Evolutionary conservation across 2,329 filamentous ascomycete species (phyloP).

Genomic region (Bisporella sp.): DNA sequence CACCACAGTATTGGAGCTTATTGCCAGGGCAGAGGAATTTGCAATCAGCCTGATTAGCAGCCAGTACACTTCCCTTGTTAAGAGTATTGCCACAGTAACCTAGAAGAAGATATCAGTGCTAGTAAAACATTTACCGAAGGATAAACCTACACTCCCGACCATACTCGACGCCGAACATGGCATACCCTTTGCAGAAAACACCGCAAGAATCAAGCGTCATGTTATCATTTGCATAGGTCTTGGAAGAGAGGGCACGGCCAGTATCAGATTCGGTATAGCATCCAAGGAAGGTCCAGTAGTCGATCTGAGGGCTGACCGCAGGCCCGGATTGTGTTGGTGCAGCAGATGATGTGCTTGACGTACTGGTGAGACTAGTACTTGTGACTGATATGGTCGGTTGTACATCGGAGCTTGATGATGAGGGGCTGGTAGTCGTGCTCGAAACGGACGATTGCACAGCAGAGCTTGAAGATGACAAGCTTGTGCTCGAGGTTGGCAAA

Average conservation of each 20-base stretch:
- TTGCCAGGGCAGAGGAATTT: conserved; percentile 17
- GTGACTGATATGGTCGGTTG: too few relatives aligned
- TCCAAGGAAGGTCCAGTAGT: conserved; percentile 14
- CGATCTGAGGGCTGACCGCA: conserved; percentile 6
- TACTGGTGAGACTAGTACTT: not conserved
- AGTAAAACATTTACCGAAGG: conserved; percentile 4
- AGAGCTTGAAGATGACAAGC: too few relatives aligned
- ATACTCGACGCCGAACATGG: conserved; percentile 29
- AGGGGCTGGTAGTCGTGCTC: too few relatives aligned
- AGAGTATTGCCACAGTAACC: conserved; percentile 26
- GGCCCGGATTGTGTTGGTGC: conserved; percentile 2
- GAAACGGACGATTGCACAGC: too few relatives aligned
- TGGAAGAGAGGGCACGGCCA: conserved; percentile 18
- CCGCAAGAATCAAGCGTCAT: conserved; percentile 25
- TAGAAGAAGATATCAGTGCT: conserved; percentile 13
- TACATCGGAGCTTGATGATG: too few relatives aligned
- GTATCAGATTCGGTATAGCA: conserved; percentile 28
- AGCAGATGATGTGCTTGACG: conserved; percentile 5
- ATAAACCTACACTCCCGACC: conserved; percentile 11
- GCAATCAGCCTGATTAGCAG: conserved; percentile 2
- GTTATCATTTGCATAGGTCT: conserved; percentile 13
- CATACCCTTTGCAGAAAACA: conserved; percentile 19
- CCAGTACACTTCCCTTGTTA: conserved; percentile 9
- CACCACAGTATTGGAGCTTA: conserved; percentile 23
- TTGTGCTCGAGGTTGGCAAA: too few relatives aligned